Base-by-base conservation (phyloP, 2,329 filamentous ascomycete genomes). In the Bipolaris sorokiniana region DNA sequence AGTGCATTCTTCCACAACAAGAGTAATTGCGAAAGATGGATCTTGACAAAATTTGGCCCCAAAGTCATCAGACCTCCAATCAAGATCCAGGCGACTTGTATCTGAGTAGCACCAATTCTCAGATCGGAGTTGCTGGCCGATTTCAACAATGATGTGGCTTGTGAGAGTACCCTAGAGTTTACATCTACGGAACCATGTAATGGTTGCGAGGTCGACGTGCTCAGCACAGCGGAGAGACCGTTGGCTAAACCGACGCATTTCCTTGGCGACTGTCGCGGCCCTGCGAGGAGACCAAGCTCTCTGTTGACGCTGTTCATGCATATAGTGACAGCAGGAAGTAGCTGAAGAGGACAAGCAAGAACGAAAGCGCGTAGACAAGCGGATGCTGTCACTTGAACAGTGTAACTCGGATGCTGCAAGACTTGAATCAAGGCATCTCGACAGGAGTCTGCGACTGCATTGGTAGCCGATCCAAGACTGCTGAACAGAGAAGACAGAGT, bases 31-130 rank as follows among this genome's bases (percentile, higher is more conserved):
- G 93, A 94, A 7, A 99, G 84, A 77, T 99, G 95, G 22, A 98
- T 98, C 78, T 99, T 99, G 76, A 98, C 94, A 75, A 99, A 99
- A 75, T 97, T 98, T 3, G 95, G 94, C 0, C 95, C 95, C 0
- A 99, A 84, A 0, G 93, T 92, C 94, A 98, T 98, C 52, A 99
- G 80, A 0, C 96, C 95, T 36, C 96, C 95, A 45, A 99, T 96
- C 55, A 99, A 81, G 46, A 96, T 96, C 94, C 95, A 99, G 5
- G 95, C 95, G 2, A 99, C 93, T 73, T 99, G 95, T 22, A 99
- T 92, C 72, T 99, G 95, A 1, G 92, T 97, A 68, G 91, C 91
- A 6, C 95, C 96, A 34, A 95, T 88, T 26, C 94, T 88, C 51
- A 99, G 81, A 73, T 99, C 94, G 1, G 92, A 95, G 71, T 92